Base-by-base conservation (phyloP, 345 rosid genomes). In the Salix udensis region DNA sequence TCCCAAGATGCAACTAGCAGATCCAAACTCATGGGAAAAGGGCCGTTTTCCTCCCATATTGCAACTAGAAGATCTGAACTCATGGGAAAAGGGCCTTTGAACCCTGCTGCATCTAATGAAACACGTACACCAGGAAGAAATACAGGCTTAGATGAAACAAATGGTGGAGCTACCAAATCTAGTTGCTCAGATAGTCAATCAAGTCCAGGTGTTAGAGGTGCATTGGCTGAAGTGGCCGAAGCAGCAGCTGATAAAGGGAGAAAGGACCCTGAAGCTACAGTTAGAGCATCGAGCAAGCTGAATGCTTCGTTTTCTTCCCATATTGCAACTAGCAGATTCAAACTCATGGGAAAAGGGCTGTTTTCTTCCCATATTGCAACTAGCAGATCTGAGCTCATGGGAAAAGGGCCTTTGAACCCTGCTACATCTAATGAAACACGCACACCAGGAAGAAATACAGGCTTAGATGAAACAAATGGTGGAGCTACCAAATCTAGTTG, bases 101-200 rank as follows among this genome's bases (percentile, higher is more conserved):
- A 53, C 48, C 55, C 66, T 46, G 10, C 58, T 10, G 77, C 52
- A 40, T 31, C 10, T 12, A 50, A 58, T 50, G 64, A 71, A 61
- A 46, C 37, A 7, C 72, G 48, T 18, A 36, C 78, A 42, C 21
- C 28, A 9, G 84, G 76, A 46, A 65, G 9, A 44, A 48, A 69
- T 30, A 69, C 60, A 74, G 67, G 70, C 39, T 67, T 53, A 42
- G 67, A 75, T 70, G 50, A n/a, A 30, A 31, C 46, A 26, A 30
- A 40, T 24, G 42, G 74, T 66, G 83, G 62, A 31, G 64, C 34
- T 61, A 67, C 60, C 26, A 77, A 76, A 81, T 55, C 77, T 42
- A 72, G 67, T 69, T 77, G 68, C 73, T 80, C 82, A 31, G 85
- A 82, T 71, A 65, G 85, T 62, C 81, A 74, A 74, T 77, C 87